A percentile compares a stretch with the other conserved stretches of the same genome.
Conservation (phyloP, 176 grass and related monocot species). For the Oryza australiensis region DNA sequence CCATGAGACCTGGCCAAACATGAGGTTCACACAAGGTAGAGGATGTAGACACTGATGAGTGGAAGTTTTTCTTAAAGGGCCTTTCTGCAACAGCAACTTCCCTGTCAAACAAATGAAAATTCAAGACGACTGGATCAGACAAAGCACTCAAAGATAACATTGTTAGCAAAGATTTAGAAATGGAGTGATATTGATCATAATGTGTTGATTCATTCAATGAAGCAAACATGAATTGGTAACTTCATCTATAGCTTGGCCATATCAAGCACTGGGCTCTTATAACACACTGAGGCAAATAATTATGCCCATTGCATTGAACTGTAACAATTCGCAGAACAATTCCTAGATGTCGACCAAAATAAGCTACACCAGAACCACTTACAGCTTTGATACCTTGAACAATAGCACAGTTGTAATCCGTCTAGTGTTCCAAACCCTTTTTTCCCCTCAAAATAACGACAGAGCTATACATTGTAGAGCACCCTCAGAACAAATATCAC, state of each 20-base stretch:
- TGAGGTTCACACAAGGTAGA: neutral
- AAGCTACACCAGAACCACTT: neutral
- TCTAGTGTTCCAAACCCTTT: neutral
- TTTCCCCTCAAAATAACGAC: neutral
- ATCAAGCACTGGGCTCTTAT: neutral
- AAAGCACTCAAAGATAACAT: neutral
- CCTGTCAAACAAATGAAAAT: neutral
- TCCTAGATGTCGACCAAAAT: neutral
- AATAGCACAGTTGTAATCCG: neutral
- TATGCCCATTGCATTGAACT: neutral
- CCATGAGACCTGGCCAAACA: conserved; percentile 48
- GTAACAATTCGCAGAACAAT: neutral
- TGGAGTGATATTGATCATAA: neutral
- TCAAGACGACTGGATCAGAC: neutral
- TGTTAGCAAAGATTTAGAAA: neutral
- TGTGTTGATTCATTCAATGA: neutral
- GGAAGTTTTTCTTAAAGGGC: conserved; percentile 13
- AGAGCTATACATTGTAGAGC: neutral
- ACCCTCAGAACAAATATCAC: neutral
- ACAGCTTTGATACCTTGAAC: neutral
- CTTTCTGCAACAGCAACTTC: neutral
- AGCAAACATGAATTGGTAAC: neutral
- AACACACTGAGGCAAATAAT: neutral
- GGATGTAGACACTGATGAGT: neutral
- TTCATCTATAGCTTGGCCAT: neutral